Evolutionary conservation across 2,329 filamentous ascomycete genomes (phyloP).

Genomic region (Fusarium napiforme): DNA sequence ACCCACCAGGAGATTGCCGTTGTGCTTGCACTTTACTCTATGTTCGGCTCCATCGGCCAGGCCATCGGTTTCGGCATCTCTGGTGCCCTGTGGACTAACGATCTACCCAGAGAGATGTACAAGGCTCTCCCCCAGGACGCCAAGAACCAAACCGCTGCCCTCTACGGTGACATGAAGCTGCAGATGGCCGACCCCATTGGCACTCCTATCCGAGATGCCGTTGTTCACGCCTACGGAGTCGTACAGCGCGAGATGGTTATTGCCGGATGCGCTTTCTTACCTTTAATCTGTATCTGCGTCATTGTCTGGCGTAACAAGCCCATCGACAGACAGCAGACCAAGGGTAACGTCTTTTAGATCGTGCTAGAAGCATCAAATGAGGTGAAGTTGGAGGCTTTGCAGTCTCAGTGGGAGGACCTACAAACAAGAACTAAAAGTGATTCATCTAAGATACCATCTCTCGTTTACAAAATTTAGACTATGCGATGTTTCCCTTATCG

Average conservation of each 20-base stretch:
- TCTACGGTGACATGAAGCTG: conserved; percentile 64
- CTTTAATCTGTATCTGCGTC: conserved; percentile 51
- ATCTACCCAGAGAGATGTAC: conserved; percentile 56
- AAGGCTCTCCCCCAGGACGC: conserved; percentile 59
- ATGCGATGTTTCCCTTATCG: neutral
- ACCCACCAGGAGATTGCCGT: conserved; percentile 49
- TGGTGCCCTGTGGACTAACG: conserved; percentile 48
- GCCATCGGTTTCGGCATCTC: conserved; percentile 48
- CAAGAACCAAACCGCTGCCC: conserved; percentile 53
- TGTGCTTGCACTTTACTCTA: conserved; percentile 45
- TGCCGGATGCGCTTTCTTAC: conserved; percentile 49
- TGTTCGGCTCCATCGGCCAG: conserved; percentile 47
- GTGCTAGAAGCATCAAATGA: neutral
- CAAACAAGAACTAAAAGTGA: neutral
- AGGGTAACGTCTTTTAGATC: conserved; percentile 61
- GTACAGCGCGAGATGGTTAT: conserved; percentile 61
- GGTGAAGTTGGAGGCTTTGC: neutral
- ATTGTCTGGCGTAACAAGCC: conserved; percentile 63
- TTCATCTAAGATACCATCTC: neutral
- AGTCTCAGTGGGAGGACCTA: neutral
- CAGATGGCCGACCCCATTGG: conserved; percentile 64
- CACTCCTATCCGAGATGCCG: conserved; percentile 59
- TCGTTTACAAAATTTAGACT: neutral
- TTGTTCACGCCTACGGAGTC: conserved; percentile 68
- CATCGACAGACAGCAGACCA: conserved; percentile 59